Evolutionary conservation across 2,329 filamentous ascomycete species (phyloP).

Genomic region (Stachybotrys elegans): DNA sequence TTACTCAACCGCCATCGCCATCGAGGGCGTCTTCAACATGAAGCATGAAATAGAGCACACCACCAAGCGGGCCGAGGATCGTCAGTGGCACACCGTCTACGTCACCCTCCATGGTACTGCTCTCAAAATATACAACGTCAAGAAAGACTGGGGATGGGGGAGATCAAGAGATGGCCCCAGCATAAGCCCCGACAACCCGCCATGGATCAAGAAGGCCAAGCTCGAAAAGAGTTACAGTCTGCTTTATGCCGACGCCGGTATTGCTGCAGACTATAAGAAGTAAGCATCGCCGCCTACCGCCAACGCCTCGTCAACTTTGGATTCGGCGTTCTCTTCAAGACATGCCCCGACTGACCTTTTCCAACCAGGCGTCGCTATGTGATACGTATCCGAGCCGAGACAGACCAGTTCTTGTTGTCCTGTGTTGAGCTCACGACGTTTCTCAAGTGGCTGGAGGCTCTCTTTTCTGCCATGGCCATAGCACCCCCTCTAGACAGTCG

Average conservation of each 20-base stretch:
- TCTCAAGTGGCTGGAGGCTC: constrained; percentile 61
- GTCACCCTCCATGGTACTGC: constrained; percentile 64
- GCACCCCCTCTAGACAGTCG: constrained; percentile 67
- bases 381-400: constrained; percentile 67
- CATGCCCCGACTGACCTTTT: not conserved
- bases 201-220: constrained; percentile 47
- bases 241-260: constrained; percentile 69
- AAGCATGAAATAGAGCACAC: constrained; percentile 65
- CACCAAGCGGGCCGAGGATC: constrained; percentile 55
- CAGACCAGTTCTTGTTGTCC: constrained; percentile 68
- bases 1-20: constrained; percentile 51
- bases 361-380: constrained; percentile 52
- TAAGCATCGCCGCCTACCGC: constrained; percentile 28
- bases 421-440: constrained; percentile 61
- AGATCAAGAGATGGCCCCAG: constrained; percentile 42
- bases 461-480: constrained; percentile 71
- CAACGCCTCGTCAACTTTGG: constrained; percentile 2
- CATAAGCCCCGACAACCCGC: constrained; percentile 44
- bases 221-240: constrained; percentile 66
- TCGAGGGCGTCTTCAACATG: constrained; percentile 53
- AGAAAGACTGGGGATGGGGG: constrained; percentile 50
- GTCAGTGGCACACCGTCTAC: constrained; percentile 60
- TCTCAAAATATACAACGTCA: constrained; percentile 59
- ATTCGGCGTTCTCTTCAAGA: not conserved
- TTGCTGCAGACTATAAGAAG: constrained; percentile 69